Conservation (phyloP, 2,329 filamentous ascomycete genomes). For the Aspergillus ochraceus region DNA sequence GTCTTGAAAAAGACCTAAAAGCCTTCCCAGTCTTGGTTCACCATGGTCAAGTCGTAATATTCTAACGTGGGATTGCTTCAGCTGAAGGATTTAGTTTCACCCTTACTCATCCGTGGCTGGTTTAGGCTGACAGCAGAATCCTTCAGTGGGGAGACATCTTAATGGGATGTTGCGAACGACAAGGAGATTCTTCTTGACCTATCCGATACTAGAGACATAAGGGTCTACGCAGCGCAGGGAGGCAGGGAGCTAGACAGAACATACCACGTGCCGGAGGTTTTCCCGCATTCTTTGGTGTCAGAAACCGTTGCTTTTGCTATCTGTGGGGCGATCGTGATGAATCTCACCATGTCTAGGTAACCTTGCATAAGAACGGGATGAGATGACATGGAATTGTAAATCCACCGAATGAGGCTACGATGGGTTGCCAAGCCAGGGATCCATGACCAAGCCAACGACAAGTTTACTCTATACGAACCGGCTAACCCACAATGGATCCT, state of each 20-base stretch:
- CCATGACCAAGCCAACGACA: background rate
- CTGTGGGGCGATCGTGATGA: background rate
- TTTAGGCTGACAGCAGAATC: no score
- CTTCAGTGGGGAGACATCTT: no score
- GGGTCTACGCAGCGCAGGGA: background rate
- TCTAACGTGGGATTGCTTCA: no score
- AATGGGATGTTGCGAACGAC: no score
- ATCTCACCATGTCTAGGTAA: no score
- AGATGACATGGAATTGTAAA: background rate
- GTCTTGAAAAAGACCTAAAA: constrained; percentile 45
- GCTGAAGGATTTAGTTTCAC: no score
- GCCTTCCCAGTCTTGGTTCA: constrained; percentile 40
- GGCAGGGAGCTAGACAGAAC: background rate
- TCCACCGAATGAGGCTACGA: background rate
- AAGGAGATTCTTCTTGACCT: no score
- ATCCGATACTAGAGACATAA: no score
- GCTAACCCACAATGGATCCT: background rate
- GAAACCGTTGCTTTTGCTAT: background rate
- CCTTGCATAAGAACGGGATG: background rate
- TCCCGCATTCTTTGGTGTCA: background rate
- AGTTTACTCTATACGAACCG: background rate
- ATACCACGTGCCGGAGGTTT: background rate
- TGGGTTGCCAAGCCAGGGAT: background rate
- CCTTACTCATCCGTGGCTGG: no score
- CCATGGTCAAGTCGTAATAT: no score